Percentiles rank a stretch among this genome's conserved stretches.
Conservation (phyloP, 345 rosid species). For the Trapa incisa region DNA sequence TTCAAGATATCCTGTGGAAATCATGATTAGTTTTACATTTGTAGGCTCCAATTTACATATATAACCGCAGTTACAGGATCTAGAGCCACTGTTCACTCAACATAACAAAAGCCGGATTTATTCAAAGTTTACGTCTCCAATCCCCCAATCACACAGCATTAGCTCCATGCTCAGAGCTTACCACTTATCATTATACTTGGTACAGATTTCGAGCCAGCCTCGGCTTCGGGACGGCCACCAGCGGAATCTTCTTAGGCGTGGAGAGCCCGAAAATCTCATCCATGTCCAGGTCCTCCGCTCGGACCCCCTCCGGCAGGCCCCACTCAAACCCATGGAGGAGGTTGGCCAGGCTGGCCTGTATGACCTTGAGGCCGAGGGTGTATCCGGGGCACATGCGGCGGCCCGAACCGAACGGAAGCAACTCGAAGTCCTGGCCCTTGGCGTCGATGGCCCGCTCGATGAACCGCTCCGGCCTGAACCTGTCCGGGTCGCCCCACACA, state of each 20-base stretch:
- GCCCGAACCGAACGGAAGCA: conserved; percentile 38
- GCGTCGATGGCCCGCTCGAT: conserved; percentile 10
- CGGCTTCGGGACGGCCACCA: conserved; percentile 3
- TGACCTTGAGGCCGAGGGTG: conserved; percentile 12
- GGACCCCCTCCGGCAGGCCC: conserved; percentile 1
- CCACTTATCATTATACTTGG: too few relatives aligned
- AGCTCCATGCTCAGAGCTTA: too few relatives aligned
- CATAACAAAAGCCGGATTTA: too few relatives aligned
- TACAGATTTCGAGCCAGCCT: conserved; percentile 11
- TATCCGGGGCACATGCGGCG: conserved; percentile 24
- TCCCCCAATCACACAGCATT: too few relatives aligned
- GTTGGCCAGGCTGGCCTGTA: conserved; percentile 8
- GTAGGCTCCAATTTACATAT: too few relatives aligned
- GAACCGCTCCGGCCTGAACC: conserved; percentile 27
- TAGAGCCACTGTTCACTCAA: too few relatives aligned
- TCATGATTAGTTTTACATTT: conserved; percentile 3
- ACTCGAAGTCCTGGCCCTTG: conserved; percentile 29
- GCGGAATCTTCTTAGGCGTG: conserved; percentile 10
- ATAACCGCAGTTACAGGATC: too few relatives aligned
- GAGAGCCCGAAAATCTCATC: conserved; percentile 9
- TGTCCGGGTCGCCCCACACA: conserved; percentile 40
- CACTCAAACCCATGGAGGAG: conserved; percentile 12
- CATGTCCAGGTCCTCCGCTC: conserved; percentile 5
- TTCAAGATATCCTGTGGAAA: conserved; percentile 42
- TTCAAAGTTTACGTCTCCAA: too few relatives aligned